Base-by-base conservation (phyloP, 306 rosid species). In the Acacia confusa region DNA sequence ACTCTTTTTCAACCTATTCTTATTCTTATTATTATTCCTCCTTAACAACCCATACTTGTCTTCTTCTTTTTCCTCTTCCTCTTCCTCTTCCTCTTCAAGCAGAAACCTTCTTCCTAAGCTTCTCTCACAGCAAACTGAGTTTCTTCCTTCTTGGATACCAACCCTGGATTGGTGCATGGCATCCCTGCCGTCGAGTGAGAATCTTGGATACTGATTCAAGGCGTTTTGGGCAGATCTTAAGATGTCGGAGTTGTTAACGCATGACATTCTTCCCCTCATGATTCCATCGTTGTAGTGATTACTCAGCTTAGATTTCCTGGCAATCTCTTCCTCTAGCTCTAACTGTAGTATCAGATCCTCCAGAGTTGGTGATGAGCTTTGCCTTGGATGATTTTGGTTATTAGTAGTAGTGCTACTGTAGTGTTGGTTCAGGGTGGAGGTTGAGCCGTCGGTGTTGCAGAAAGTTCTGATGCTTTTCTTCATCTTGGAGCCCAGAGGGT, bases 181-280 rank as follows among this genome's bases (percentile, higher is more conserved):
- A 75, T 92, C 98, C 85, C 92, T 93, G 17, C 99, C 99, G 65
- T 95, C 99, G 0, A 95, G 95, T 2, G 99, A 95, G 84, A 95
- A 95, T 69, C 99, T 81, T 4, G 99, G 99, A 66, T 95, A 93
- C 80, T 95, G 97, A 84, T 89, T 93, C 88, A 95, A 82, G 13
- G 99, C 99, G 40, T 93, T 93, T 72, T 96, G 84, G 20, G 99
- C 97, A 24, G 97, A 93, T 75, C 97, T 83, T 55, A 95, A 74
- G 74, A 95, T 92, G 53, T 92, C 95, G 9, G 95, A 88, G 76
- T 90, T 91, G 91, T 88, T 92, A 19, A 91, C 94, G 70, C 97
- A 86, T 4, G 94, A 90, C 91, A 87, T 86, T 71, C 90, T 85
- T 4, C 92, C 84, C 25, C 85, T 75, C 27, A 60, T n/a, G 27